Base-by-base conservation (phyloP, 148 eudicot species). In the Limonium bicolor region DNA sequence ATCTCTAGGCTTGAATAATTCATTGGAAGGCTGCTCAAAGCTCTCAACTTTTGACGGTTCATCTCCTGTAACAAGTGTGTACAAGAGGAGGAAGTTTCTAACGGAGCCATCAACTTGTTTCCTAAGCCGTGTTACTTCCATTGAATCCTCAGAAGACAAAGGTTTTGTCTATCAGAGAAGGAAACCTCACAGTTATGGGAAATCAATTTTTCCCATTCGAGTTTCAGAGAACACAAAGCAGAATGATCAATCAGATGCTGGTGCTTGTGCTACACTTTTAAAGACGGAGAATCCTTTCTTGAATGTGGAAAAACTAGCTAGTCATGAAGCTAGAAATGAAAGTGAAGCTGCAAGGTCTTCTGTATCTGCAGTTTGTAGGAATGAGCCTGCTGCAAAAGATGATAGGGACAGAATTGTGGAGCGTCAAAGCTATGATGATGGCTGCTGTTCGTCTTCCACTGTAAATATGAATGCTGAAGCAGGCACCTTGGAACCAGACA, bases 401-500 rank as follows among this genome's bases (percentile, higher is more conserved):
- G 64, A 61, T 41, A 28, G 23, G 40, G 44, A 36, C 35, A 60
- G 52, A 60, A 48, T 25, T 49, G 29, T 53, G 27, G 73, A 71
- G 55, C 21, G 56, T 21, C 60, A 58, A 48, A 68, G 64, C 51
- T 67, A 63, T 25, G 76, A 80, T 62, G 97, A 88, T 50, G 70
- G 82, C 42, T 77, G 80, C 59, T 88, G n/a, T n/a, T n/a, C 95
- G 18, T 88, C 97, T 14, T 77, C 97, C 25, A 68, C 70, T 66
- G 68, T 74, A 36, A 66, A 72, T 60, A 27, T 68, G 53, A 76
- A 80, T 27, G 46, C 58, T 50, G 72, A 71, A 47, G 55, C 73
- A 9, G 62, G 51, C 60, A 47, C 73, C 37, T 36, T 67, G 62
- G 78, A 77, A 70, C 62, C 58, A 33, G 73, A 77, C 51, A 51